Evolutionary conservation across 2,329 filamentous ascomycete genomes (phyloP), one percentile per base, ranked within the genome.

Genomic region (Pseudogymnoascus sp.): DNA sequence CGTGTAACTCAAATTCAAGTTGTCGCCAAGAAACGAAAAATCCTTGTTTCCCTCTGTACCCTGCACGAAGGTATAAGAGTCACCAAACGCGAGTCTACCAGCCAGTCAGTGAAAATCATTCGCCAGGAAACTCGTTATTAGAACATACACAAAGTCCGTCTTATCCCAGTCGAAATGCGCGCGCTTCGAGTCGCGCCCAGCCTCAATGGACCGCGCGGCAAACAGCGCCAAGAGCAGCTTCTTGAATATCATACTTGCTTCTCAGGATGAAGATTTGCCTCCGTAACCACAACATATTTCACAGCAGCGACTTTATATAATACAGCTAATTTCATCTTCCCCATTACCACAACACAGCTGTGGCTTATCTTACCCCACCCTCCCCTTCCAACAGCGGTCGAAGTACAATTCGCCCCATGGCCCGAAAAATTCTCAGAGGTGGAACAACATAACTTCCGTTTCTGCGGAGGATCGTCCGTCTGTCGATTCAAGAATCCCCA

Each of bases 21-120:
- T 73, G 64, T 81, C 78, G n/a, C 79, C 79, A 50, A 84, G 82
- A 70, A 82, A 84, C 61, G 77, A 80, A 66, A 74, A 82, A 63
- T 81, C 79, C 60, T 76, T 71, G 33, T 72, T 76, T 3, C 81
- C 81, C n/a, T 74, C 68, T 0, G 77, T 78, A 8, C 81, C 81
- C 72, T 83, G 80, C 0, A 82, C 74, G 61, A 76, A 84, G 1
- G 79, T 80, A 65, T 80, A 81, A 0, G 77, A 79, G 62, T 81
- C 78, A 2, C 79, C 78, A 60, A 81, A 81, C 3, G 78, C 77
- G 35, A 81, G 69, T 1, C 75, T 76, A 37, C 2, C 13, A 5
- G 17, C n/a, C 17, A 17, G 10, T 36, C 24, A 31, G 17, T 15
- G 31, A 24, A 17, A 17, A 58, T 5, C n/a, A 58, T 54, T 39